phyloP scores from a whole-genome alignment of 2,329 filamentous ascomycete genomes.

The Chaetomiaceae sp. region DNA sequence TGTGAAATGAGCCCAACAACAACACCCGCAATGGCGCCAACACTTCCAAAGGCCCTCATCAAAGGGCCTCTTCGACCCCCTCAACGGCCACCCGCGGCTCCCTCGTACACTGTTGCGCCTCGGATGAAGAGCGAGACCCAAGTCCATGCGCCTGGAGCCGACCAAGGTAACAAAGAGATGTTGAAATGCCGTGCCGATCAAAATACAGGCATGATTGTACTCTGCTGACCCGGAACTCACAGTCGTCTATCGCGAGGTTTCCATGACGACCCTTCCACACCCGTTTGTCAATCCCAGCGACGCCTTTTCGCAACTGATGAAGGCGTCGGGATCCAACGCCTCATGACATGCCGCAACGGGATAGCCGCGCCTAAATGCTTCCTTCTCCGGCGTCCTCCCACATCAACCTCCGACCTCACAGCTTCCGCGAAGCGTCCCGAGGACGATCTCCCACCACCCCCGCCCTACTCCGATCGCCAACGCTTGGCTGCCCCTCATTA shows the following conservation, averaged over 20 bases:
- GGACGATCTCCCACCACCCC: background rate
- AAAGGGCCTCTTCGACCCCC: conserved; percentile 15
- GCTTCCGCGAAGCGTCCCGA: too few species aligned
- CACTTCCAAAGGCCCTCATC: background rate
- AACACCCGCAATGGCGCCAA: background rate
- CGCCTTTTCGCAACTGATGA: conserved; percentile 13
- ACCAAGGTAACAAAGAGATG: conserved; percentile 6
- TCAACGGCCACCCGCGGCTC: background rate
- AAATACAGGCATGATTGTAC: too few species aligned
- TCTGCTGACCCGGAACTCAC: background rate
- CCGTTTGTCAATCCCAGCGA: conserved; percentile 22
- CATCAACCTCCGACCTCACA: background rate
- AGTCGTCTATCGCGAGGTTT: conserved; percentile 9
- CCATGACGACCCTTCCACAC: conserved; percentile 15
- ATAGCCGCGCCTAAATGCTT: background rate
- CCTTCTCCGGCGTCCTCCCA: background rate
- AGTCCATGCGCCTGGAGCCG: conserved; percentile 1
- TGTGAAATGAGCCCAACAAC: background rate
- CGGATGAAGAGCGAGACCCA: conserved; percentile 13
- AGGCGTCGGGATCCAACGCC: background rate
- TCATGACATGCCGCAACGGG: background rate
- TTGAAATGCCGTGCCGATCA: background rate
- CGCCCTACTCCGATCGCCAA: background rate
- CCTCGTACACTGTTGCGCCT: conserved; percentile 9
- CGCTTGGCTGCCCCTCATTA: background rate